Base-by-base conservation (phyloP, 495 filamentous ascomycete species). In the Ramalina peruviana region DNA sequence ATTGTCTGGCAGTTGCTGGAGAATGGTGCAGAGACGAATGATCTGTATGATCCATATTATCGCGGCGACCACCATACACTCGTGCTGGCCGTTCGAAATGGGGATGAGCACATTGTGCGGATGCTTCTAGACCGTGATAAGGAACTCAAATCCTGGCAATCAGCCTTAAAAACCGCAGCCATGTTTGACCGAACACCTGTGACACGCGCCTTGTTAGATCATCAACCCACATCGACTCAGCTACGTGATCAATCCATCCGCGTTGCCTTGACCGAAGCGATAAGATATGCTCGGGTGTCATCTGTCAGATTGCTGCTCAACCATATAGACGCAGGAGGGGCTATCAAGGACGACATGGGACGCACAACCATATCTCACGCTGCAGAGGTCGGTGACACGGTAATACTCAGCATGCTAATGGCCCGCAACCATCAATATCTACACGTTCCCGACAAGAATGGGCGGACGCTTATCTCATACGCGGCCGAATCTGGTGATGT, bases 141-240 rank as follows among this genome's bases (percentile, higher is more conserved):
- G 4, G 16, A 5, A 0, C 12, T 15, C 12, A 3, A n/a, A 1
- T 15, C 19, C 13, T 43, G 46, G 49, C 4, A 1, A 27, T 9
- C 58, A 51, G 46, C 46, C 36, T 23, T 59, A 41, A 39, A 60
- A 62, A 20, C 48, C 63, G 16, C 44, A 62, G 26, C 52, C 43
- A 9, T 60, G 62, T 40, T 49, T 44, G 17, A 49, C 48, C 45
- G 61, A 4, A 1, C 4, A 20, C 3, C 54, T 65, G 15, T 52
- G 63, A 11, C 41, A 58, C 15, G 44, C 58, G 3, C 53, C 51
- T 3, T 61, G 54, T 43, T 49, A 43, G 12, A 30, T 37, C 20
- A 41, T 13, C 9, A 33, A 1, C 1, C 3, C 30, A 33, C 7
- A 33, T 4, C 30, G 12, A 11, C 9, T 13, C 7, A 33, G 9